Conservation (phyloP, 2,329 filamentous ascomycete genomes). For the Cadophora gregata region DNA sequence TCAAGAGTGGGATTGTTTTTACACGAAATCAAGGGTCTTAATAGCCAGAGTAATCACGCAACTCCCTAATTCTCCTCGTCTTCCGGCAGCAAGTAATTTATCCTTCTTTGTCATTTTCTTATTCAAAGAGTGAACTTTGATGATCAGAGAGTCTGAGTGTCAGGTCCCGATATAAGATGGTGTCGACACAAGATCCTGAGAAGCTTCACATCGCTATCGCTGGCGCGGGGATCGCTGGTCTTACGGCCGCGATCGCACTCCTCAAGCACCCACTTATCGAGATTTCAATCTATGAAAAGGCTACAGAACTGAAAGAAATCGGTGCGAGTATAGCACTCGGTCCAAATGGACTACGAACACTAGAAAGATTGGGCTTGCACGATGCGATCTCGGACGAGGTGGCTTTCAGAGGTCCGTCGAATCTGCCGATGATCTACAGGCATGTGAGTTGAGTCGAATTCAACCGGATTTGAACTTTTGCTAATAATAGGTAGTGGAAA, state of each 20-base stretch:
- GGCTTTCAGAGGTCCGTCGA: slow-evolving; percentile 43
- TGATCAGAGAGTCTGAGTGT: too few relatives aligned
- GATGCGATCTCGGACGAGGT: slow-evolving; percentile 45
- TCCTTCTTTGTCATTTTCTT: too few relatives aligned
- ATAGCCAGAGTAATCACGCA: neutral
- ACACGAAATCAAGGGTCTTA: neutral
- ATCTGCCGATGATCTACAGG: slow-evolving; percentile 44
- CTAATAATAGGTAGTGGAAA: slow-evolving; percentile 38
- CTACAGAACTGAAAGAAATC: slow-evolving; percentile 46
- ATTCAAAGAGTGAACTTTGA: too few relatives aligned
- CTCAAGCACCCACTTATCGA: slow-evolving; percentile 41
- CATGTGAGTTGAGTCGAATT: slow-evolving; percentile 25
- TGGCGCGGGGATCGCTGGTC: slow-evolving; percentile 48
- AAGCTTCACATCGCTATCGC: slow-evolving; percentile 41
- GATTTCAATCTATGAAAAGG: slow-evolving; percentile 46
- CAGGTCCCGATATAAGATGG: neutral
- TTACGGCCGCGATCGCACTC: slow-evolving; percentile 47
- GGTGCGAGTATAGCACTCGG: slow-evolving; percentile 48
- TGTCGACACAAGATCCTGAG: neutral
- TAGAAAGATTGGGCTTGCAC: slow-evolving; percentile 45
- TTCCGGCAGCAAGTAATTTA: too few relatives aligned
- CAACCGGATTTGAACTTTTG: neutral
- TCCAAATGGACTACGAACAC: slow-evolving; percentile 47
- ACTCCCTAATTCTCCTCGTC: neutral
- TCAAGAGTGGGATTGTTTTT: neutral